Evolutionary conservation across 2,329 filamentous ascomycete species (phyloP).

Genomic region (Tolypocladium guangdongense): DNA sequence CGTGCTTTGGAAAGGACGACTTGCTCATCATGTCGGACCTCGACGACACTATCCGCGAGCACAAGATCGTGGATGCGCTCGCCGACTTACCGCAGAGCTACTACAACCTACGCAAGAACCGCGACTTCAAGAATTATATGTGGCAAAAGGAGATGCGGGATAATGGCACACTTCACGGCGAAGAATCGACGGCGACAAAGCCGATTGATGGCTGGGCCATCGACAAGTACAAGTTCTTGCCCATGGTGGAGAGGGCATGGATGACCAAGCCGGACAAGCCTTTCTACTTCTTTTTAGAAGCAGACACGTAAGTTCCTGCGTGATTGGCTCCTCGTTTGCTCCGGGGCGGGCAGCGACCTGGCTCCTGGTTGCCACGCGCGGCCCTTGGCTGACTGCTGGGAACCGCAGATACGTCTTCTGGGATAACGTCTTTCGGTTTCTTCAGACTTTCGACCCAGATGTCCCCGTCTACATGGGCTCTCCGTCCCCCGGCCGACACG

Average conservation of each 20-base stretch:
- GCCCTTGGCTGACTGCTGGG: background rate
- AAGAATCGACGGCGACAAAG: background rate
- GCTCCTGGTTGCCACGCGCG: background rate
- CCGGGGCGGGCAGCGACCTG: background rate
- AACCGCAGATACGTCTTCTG: background rate
- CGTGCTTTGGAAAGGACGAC: constrained; percentile 30
- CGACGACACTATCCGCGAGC: constrained; percentile 31
- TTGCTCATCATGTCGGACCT: constrained; percentile 41
- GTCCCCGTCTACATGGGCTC: background rate
- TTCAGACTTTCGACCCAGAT: background rate
- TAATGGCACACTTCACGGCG: background rate
- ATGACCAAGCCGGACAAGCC: constrained; percentile 32
- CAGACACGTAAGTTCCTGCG: constrained; percentile 34
- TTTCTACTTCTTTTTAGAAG: constrained; percentile 47
- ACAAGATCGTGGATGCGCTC: constrained; percentile 33
- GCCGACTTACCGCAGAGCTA: background rate
- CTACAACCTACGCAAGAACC: background rate
- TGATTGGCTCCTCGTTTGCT: background rate
- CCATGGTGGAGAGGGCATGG: constrained; percentile 41
- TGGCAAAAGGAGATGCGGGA: background rate
- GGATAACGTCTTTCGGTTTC: background rate
- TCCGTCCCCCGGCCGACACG: background rate
- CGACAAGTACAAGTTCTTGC: constrained; percentile 8
- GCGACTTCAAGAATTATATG: background rate
- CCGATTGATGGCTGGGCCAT: background rate